A percentile compares a stretch with the other conserved stretches of the same genome.
These are phyloP conservation scores for Atkinsonella texensis DNA, from an alignment of 2,329 filamentous ascomycete species.

Conservation along the genomic window DNA sequence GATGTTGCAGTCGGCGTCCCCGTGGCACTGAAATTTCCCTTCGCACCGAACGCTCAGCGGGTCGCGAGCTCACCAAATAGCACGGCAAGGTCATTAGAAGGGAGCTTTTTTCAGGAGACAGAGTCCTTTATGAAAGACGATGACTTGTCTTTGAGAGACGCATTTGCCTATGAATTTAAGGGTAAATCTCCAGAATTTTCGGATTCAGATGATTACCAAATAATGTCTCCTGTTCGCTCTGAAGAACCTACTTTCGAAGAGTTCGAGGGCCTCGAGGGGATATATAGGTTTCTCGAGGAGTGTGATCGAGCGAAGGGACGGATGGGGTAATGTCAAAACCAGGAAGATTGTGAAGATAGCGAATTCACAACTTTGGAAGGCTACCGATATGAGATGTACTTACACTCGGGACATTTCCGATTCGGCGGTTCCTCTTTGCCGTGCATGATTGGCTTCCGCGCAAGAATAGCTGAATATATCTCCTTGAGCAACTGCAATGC, in stretches of 20 bases:
- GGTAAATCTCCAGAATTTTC: constrained; percentile 37
- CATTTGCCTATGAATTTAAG: constrained; percentile 30
- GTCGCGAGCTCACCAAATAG: constrained; percentile 34
- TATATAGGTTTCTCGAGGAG: constrained; percentile 46
- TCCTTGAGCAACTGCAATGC: not conserved
- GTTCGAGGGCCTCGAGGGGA: constrained; percentile 43
- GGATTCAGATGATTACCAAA: constrained; percentile 35
- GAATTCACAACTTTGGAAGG: not conserved
- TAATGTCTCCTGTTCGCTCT: constrained; percentile 36
- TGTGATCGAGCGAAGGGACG: constrained; percentile 34
- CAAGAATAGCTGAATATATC: not conserved
- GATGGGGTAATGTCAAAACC: constrained; percentile 14
- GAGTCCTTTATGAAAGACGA: constrained; percentile 21
- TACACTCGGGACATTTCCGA: constrained; percentile 11
- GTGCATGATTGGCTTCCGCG: not conserved
- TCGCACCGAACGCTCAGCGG: constrained; percentile 48
- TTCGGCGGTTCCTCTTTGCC: not conserved
- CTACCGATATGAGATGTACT: constrained; percentile 2
- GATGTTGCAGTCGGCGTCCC: constrained; percentile 53
- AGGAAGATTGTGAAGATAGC: not conserved
- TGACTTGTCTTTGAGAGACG: constrained; percentile 25
- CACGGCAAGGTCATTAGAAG: constrained; percentile 32
- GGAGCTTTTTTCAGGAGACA: constrained; percentile 28
- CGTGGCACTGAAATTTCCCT: constrained; percentile 75
- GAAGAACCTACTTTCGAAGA: constrained; percentile 33